Conservation (phyloP, 805 yeast genomes). For the Candida maris region DNA sequence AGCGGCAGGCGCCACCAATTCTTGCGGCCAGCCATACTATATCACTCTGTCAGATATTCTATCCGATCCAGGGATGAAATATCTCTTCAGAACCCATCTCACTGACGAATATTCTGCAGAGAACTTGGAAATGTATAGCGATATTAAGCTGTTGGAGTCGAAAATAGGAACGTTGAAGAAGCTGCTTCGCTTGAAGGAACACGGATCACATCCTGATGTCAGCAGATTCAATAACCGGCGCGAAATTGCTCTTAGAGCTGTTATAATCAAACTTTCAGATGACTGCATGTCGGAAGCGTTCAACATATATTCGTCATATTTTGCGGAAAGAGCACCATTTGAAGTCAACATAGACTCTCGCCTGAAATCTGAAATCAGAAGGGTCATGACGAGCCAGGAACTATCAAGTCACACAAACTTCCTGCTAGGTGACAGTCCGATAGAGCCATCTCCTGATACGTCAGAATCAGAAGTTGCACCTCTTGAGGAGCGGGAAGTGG, state of each 20-base stretch:
- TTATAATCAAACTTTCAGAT: slow-evolving; percentile 42
- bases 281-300: slow-evolving; percentile 60
- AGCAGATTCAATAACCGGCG: slow-evolving; percentile 22
- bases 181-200: slow-evolving; percentile 31
- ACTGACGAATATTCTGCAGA: slow-evolving; percentile 66
- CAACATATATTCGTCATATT: slow-evolving; percentile 60
- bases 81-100: slow-evolving; percentile 63
- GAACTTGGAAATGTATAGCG: slow-evolving; percentile 68
- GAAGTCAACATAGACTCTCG: slow-evolving; percentile 61
- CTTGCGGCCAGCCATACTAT: slow-evolving; percentile 1
- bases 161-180: slow-evolving; percentile 42
- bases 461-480: not conserved
- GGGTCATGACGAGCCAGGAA: slow-evolving; percentile 13
- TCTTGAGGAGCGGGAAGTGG: not conserved
- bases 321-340: slow-evolving; percentile 63
- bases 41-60: slow-evolving; percentile 41
- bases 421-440: not conserved
- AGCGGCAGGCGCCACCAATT: too few relatives aligned
- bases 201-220: slow-evolving; percentile 13
- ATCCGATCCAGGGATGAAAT: slow-evolving; percentile 72
- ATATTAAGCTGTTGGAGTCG: slow-evolving; percentile 49
- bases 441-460: not conserved
- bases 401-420: slow-evolving; percentile 4
- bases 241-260: slow-evolving; percentile 32
- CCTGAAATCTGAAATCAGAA: slow-evolving; percentile 17